Percentiles rank a stretch among this genome's conserved stretches.
These are phyloP conservation scores for Agaricus blazei DNA, from an alignment of 768 basidiomycete genomes.

Conservation along the genomic window DNA sequence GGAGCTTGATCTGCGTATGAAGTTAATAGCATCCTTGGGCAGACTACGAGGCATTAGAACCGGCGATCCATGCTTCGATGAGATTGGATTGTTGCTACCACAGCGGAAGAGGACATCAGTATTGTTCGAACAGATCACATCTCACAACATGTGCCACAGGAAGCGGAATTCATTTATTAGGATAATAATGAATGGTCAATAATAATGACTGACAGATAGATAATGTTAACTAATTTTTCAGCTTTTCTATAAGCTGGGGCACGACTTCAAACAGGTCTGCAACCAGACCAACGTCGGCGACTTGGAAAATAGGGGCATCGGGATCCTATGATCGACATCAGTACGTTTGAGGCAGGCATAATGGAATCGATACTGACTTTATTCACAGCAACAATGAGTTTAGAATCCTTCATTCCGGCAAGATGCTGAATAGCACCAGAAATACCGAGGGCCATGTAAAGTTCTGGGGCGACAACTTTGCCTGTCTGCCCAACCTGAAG, in stretches of 20 bases:
- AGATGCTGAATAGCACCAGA: slow-evolving; percentile 99
- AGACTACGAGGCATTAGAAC: slow-evolving; percentile 32
- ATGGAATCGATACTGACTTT: slow-evolving; percentile 52
- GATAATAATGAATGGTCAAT: not conserved
- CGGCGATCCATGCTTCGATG: slow-evolving; percentile 35
- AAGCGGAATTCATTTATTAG: not conserved
- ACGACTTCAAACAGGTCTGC: slow-evolving; percentile 91
- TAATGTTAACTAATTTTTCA: slow-evolving; percentile 42
- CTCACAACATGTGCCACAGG: slow-evolving; percentile 1
- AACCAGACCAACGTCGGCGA: slow-evolving; percentile 92
- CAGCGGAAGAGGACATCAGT: slow-evolving; percentile 26
- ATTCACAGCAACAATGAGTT: slow-evolving; percentile 96
- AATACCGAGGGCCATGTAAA: slow-evolving; percentile 96
- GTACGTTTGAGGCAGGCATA: not conserved
- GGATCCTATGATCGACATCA: slow-evolving; percentile 56
- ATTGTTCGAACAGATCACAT: slow-evolving; percentile 3
- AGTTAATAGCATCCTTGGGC: slow-evolving; percentile 29
- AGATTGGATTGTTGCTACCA: slow-evolving; percentile 34
- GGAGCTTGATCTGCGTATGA: slow-evolving; percentile 33
- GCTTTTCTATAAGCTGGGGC: slow-evolving; percentile 84
- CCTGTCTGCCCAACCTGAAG: slow-evolving; percentile 99
- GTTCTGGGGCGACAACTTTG: slow-evolving; percentile 94
- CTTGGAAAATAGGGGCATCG: slow-evolving; percentile 98
- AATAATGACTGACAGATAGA: slow-evolving; percentile 1
- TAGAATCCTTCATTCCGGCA: slow-evolving; percentile 99